Base-by-base conservation (phyloP, 306 rosid species). In the Quercus alba region DNA sequence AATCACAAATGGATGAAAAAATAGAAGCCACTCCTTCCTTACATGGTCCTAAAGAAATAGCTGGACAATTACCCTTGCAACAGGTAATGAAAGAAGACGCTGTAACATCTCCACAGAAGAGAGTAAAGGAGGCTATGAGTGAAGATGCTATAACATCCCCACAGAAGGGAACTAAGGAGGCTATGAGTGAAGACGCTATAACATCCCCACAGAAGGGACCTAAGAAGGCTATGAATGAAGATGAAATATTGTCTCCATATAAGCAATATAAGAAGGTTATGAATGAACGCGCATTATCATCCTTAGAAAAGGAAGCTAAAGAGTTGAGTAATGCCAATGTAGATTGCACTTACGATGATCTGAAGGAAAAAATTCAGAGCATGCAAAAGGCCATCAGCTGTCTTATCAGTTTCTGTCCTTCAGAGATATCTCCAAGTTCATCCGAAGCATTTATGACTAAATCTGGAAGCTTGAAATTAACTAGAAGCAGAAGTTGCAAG, bases 401-500 rank as follows among this genome's bases (percentile, higher is more conserved):
- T 80, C 85, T 79, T 62, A 79, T 75, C 75, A 89, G 77, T 76
- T 76, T 79, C 78, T 79, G 75, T 58, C 85, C 86, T 56, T 28
- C 85, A 6, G 90, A 82, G 82, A 77, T 78, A 78, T 84, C 91
- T 74, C 87, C 81, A 38, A 64, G 63, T 71, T 75, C 84, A 44
- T 80, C 75, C 12, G 82, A 77, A 70, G 38, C 87, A 25, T 55
- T 26, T 6, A 72, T 78, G 77, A 46, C 84, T 51, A 64, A 76
- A 56, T 26, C 83, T 35, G 77, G 69, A 70, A 83, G 78, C 76
- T 33, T 49, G 21, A 82, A 25, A 69, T 62, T 86, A 56, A 15
- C 77, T 19, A 88, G 89, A 84, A 85, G 90, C 77, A 85, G 84
- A 82, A 91, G 93, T 75, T 82, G 88, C 77, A 74, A 70, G 81